Percentiles rank a stretch among this genome's conserved stretches.
Evolutionary conservation across 352 stramenopile genomes (phyloP).

Genomic region (Globisporangium cystogenes): DNA sequence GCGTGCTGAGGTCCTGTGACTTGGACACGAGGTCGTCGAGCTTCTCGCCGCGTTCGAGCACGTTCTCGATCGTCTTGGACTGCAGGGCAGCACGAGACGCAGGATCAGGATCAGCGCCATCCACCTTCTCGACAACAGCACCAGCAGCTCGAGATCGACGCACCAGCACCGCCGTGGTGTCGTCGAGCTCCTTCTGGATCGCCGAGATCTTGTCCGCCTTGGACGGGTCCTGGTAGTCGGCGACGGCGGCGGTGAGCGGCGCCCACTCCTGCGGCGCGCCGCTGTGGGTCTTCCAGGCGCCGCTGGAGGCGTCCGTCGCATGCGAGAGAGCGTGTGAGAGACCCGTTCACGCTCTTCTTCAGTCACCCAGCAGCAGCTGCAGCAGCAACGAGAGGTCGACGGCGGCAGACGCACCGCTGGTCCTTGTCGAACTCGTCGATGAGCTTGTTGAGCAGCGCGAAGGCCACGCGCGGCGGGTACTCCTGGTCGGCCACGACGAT

Average conservation of each 20-base stretch:
- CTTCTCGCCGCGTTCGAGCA: slow-evolving; percentile 98
- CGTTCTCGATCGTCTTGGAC: slow-evolving; percentile 99
- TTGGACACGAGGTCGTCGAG: slow-evolving; percentile 99
- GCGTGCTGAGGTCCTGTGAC: slow-evolving; percentile 96
- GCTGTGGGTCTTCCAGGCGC: slow-evolving; percentile 48
- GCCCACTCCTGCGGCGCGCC: slow-evolving; percentile 87
- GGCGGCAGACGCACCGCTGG: slow-evolving; percentile 28
- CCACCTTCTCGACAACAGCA: too few species aligned
- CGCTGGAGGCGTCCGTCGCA: too few species aligned
- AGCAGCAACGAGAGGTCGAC: too few species aligned
- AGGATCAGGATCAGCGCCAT: too few species aligned
- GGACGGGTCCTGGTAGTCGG: slow-evolving; percentile 96
- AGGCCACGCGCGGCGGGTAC: slow-evolving; percentile 96
- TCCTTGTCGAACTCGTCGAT: slow-evolving; percentile 95
- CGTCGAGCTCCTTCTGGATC: slow-evolving; percentile 99
- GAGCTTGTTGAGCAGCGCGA: slow-evolving; percentile 95
- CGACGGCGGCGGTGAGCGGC: slow-evolving; percentile 88
- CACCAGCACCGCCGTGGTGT: slow-evolving; percentile 97
- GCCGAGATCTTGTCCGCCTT: slow-evolving; percentile 99
- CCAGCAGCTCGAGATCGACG: too few species aligned
- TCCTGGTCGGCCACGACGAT: too few species aligned
- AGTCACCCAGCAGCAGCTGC: too few species aligned
- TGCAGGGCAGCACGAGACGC: slow-evolving; percentile 7
- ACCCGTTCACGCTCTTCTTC: too few species aligned
- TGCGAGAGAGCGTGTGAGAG: too few species aligned